Evolutionary conservation across 1,139 yeast species (phyloP), one percentile per base, ranked within the genome.

Genomic region (Saccharomyces uvarum): DNA sequence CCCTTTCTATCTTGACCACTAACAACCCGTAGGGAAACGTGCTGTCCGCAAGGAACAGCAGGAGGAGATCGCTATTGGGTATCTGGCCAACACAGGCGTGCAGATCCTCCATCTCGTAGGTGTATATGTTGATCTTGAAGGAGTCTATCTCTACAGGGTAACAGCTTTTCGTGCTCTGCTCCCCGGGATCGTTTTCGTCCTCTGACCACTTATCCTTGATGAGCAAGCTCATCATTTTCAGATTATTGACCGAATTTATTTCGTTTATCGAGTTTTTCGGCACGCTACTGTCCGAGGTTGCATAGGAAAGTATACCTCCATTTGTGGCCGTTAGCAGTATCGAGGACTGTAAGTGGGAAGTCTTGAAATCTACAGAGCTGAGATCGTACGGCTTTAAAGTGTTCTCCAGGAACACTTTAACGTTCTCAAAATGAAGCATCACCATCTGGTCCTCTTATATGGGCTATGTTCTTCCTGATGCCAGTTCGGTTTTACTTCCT

Each of bases 151-250:
- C 51, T 9, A 38, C 26, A 38, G 44, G 44, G 47, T 61, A 60
- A 47, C 61, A 59, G 48, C 59, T 53, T 26, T 52, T 42, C 7
- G 63, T 53, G 11, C 50, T 21, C 47, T 58, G 61, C 14, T 56
- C 57, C 5, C 53, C 32, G 5, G 49, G 31, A n/a, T 61, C 58
- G 7, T 49, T 49, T 52, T 67, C 64, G 52, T 67, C 70, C 44
- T 65, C 69, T 5, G 56, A 52, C 71, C 71, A 68, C 54, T 66
- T 68, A 53, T 68, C 71, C 53, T 64, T 66, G 29, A 64, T 60
- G 27, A 68, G 57, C 16, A 68, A 52, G 33, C 66, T 61, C 69
- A 67, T 67, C 67, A 68, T 66, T 54, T 64, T 67, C 41, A 68
- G 52, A 51, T 66, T 66, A 49, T 63, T 67, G 4, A 60, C 27